These are phyloP conservation scores for Tetrahymena borealis DNA, from an alignment of 73 alveolate species.

Conservation along the genomic window DNA sequence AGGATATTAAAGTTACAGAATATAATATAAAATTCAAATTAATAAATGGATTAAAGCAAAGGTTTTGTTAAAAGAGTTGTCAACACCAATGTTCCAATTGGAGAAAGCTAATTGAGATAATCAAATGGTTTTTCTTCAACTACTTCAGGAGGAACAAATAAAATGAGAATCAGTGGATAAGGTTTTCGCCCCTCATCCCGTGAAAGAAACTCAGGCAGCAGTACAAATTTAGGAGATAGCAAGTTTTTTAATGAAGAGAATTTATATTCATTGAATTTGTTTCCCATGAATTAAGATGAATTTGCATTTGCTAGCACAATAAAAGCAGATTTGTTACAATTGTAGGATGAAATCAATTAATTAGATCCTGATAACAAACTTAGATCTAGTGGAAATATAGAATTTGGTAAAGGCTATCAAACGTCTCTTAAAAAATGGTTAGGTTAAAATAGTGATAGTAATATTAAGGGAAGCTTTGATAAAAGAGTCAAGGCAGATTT, in stretches of 20 bases:
- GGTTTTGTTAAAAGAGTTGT: neutral
- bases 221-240: neutral
- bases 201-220: neutral
- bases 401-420: neutral
- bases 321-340: neutral
- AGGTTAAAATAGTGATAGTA: neutral
- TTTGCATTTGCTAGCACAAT: neutral
- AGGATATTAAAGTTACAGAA: too few species aligned
- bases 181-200: conserved; percentile 1
- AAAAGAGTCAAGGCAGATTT: neutral
- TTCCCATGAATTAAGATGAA: neutral
- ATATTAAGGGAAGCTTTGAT: neutral
- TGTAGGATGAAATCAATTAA: neutral
- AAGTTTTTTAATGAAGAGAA: neutral
- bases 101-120: neutral
- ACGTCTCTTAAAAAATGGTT: neutral
- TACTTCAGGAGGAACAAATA: neutral
- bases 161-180: neutral
- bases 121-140: neutral
- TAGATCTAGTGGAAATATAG: neutral
- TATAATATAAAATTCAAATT: too few species aligned
- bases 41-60: neutral
- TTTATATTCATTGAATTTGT: neutral
- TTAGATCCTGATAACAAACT: neutral
- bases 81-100: neutral